Base-by-base conservation (phyloP, 306 rosid species). In the Prunus davidiana region DNA sequence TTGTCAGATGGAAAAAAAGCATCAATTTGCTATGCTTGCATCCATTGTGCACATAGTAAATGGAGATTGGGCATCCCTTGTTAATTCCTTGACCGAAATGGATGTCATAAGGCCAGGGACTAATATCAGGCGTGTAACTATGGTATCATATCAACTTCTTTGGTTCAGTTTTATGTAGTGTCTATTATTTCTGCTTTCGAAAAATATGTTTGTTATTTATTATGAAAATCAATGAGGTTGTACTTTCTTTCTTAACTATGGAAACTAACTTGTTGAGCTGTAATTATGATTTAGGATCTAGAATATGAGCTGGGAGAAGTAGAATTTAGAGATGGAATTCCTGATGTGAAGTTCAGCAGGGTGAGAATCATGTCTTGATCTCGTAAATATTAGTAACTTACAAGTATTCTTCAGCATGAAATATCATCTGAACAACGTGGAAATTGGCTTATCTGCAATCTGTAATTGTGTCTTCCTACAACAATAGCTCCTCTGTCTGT, bases 51-150 rank as follows among this genome's bases (percentile, higher is more conserved):
- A 94, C 88, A 90, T 94, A 80, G 98, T 94, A 75, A 88, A 90
- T 69, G 98, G 98, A 73, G 98, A 94, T 67, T 94, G 98, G 98
- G 95, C 79, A 81, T 85, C 97, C 74, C 97, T 94, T 81, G 95
- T 92, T 45, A 67, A 74, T 52, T 84, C 94, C 71, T 88, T 94
- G 66, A 80, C 72, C 50, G 93, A 94, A 80, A 94, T 94, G 98
- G 98, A 91, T 72, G 85, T 92, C 73, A 86, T 88, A 79, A 90
- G 88, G 86, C 96, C 96, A 19, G 98, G 97, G 80, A 88, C 93
- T 79, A 92, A 89, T 81, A 79, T 88, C 61, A 91, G 91, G 57
- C 89, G 91, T 73, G 86, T 94, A 71, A 91, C 93, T 25, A 19
- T 82, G 95, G 98, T 92, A 89, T 63, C 30, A 18, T 75, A 79